Evolutionary conservation across 1,139 yeast genomes (phyloP).

Genomic region (Tardiomyces blankii): DNA sequence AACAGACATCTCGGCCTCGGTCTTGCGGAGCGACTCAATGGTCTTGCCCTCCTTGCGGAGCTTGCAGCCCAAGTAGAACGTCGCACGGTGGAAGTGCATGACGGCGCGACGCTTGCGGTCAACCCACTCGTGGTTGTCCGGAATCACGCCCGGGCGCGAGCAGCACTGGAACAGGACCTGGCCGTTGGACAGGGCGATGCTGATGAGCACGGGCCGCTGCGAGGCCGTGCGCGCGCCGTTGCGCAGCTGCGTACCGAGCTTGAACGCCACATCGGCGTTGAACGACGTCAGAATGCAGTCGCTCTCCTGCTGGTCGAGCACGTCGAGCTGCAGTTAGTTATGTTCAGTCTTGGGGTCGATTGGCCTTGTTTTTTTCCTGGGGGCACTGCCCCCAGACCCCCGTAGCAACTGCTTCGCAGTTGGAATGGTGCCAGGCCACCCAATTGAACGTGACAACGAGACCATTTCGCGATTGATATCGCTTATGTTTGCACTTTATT

Average conservation of each 20-base stretch:
- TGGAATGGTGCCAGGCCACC: too few relatives aligned
- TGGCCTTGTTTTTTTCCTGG: too few relatives aligned
- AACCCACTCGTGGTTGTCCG: slow-evolving; percentile 53
- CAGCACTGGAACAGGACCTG: slow-evolving; percentile 44
- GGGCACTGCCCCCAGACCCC: too few relatives aligned
- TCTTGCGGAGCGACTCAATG: slow-evolving; percentile 29
- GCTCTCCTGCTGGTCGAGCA: slow-evolving; percentile 18
- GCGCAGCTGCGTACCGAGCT: slow-evolving; percentile 22
- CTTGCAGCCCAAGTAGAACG: slow-evolving; percentile 44
- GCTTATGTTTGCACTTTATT: too few relatives aligned
- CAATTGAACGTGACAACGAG: too few relatives aligned
- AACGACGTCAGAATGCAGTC: slow-evolving; percentile 14
- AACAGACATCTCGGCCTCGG: slow-evolving; percentile 39
- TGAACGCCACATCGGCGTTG: slow-evolving; percentile 24
- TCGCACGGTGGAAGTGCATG: slow-evolving; percentile 41
- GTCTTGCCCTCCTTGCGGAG: slow-evolving; percentile 18
- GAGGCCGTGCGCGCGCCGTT: slow-evolving; percentile 13
- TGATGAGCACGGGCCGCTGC: slow-evolving; percentile 35
- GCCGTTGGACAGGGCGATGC: slow-evolving; percentile 38
- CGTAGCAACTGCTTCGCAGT: too few relatives aligned
- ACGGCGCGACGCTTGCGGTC: slow-evolving; percentile 43
- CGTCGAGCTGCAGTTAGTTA: slow-evolving; percentile 11
- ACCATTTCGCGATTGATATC: too few relatives aligned
- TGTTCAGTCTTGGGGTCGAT: too few relatives aligned
- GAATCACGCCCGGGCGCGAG: slow-evolving; percentile 33